Evolutionary conservation across 805 yeast genomes (phyloP), one percentile per base, ranked within the genome.

Genomic region (Dipodascopsis uninucleata): DNA sequence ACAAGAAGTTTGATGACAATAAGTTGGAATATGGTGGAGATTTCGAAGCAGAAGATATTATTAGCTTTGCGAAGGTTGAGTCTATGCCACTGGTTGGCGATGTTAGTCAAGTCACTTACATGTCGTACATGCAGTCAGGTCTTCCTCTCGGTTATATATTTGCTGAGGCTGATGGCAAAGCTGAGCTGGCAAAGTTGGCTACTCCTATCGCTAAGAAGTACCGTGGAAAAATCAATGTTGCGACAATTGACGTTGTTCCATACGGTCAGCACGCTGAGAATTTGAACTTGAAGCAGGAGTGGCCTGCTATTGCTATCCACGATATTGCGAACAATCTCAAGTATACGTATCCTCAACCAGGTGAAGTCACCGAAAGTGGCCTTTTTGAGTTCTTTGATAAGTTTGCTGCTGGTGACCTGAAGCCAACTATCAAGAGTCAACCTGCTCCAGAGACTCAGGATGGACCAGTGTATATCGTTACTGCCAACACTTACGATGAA

Each of bases 271-370:
- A 90, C 63, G 96, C 96, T 46, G 82, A 77, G 61, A 78, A 79
- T 68, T 76, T 93, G 64, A 86, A 84, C 74, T 77, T 89, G 78
- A 72, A 80, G 68, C 84, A 85, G 62, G 78, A 80, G 60, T 82
- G 84, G 77, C 98, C 98, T 66, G 78, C 90, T 48, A 82, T 93
- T 63, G 96, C 80, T 39, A 82, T 90, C 57, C 97, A 90, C 69
- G 85, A 87, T 61, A 61, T 78, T 46, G 67, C 58, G 16, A 61
- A 68, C 36, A 85, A 87, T 72, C 71, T 75, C 65, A 93, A 90
- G 73, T 90, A 75, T 64, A 89, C 89, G 63, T 70, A 81, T 57
- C 68, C 77, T 56, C 96, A 89, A 71, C 68, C 69, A 32, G 49
- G 57, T 17, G 69, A 67, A 28, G 65, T 84, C 49, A 69, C 79